phyloP scores from a whole-genome alignment of 768 basidiomycete genomes.

The Paxillus involutus region DNA sequence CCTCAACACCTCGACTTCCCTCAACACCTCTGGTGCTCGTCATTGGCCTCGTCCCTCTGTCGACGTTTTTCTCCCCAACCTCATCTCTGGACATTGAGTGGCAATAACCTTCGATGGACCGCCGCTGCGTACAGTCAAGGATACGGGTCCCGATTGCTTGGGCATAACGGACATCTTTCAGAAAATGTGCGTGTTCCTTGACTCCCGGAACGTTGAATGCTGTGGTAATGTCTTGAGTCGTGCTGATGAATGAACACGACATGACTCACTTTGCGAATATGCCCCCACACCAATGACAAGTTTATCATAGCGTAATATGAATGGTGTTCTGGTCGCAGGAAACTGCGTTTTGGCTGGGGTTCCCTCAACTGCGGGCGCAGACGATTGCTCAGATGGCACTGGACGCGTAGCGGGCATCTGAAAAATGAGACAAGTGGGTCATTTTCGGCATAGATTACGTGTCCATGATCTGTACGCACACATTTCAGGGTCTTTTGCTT shows the following conservation, averaged over 20 bases:
- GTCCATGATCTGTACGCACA: slow-evolving; percentile 37
- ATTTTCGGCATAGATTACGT: background rate
- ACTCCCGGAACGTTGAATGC: slow-evolving; percentile 75
- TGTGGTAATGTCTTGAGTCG: slow-evolving; percentile 22
- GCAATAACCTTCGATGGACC: slow-evolving; percentile 1
- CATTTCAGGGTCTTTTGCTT: slow-evolving; percentile 57
- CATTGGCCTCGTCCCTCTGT: too few species aligned
- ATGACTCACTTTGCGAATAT: slow-evolving; percentile 71
- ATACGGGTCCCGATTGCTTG: slow-evolving; percentile 68
- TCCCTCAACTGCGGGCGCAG: slow-evolving; percentile 9
- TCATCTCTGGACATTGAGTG: too few species aligned
- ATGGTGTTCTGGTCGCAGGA: slow-evolving; percentile 36
- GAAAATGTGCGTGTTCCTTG: slow-evolving; percentile 78
- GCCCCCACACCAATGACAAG: slow-evolving; percentile 84
- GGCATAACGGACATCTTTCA: slow-evolving; percentile 79
- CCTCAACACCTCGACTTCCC: too few species aligned
- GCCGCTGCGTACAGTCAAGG: slow-evolving; percentile 56
- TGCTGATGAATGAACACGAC: slow-evolving; percentile 2
- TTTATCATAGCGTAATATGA: slow-evolving; percentile 72
- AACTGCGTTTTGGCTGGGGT: slow-evolving; percentile 18
- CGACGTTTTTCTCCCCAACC: too few species aligned
- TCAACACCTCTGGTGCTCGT: too few species aligned
- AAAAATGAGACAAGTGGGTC: background rate
- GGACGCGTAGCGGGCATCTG: slow-evolving; percentile 66
- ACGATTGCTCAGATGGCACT: slow-evolving; percentile 29